phyloP scores from a whole-genome alignment of 345 rosid species.

The Punica granatum region DNA sequence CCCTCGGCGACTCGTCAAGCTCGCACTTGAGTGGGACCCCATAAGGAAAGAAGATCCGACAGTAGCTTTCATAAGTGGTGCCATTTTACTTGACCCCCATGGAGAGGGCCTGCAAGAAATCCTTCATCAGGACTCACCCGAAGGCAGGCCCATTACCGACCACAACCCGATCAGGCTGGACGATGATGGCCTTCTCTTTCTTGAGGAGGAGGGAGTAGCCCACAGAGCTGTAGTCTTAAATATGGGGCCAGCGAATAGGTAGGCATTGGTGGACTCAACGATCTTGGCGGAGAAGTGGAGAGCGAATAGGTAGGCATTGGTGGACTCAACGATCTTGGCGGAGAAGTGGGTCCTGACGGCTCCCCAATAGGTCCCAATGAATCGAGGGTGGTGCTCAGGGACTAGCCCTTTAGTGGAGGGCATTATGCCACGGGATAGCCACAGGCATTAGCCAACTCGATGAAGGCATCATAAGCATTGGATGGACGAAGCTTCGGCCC shows the following conservation, averaged over 20 bases:
- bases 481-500: constrained; percentile 32
- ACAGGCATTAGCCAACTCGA: constrained; percentile 25
- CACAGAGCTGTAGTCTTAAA: constrained; percentile 32
- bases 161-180: constrained; percentile 29
- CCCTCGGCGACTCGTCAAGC: constrained; percentile 21
- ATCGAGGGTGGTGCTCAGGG: constrained; percentile 20
- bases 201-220: constrained; percentile 27
- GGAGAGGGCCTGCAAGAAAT: constrained; percentile 19
- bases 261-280: constrained; percentile 32
- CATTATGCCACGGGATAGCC: constrained; percentile 29
- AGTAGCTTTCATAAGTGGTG: constrained; percentile 22
- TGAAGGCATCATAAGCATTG: constrained; percentile 21
- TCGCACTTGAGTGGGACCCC: constrained; percentile 18
- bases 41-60: constrained; percentile 19
- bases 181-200: constrained; percentile 29
- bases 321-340: constrained; percentile 28
- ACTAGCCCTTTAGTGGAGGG: constrained; percentile 34
- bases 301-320: constrained; percentile 29
- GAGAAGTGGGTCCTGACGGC: constrained; percentile 28
- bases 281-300: constrained; percentile 25
- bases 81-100: constrained; percentile 19
- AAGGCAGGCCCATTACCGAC: constrained; percentile 28
- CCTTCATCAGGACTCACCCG: constrained; percentile 27
- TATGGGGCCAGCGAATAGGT: constrained; percentile 30
- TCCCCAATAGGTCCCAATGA: constrained; percentile 34